These are phyloP conservation scores for Tulasnella sp. DNA, from an alignment of 768 basidiomycete genomes.

Conservation along the genomic window DNA sequence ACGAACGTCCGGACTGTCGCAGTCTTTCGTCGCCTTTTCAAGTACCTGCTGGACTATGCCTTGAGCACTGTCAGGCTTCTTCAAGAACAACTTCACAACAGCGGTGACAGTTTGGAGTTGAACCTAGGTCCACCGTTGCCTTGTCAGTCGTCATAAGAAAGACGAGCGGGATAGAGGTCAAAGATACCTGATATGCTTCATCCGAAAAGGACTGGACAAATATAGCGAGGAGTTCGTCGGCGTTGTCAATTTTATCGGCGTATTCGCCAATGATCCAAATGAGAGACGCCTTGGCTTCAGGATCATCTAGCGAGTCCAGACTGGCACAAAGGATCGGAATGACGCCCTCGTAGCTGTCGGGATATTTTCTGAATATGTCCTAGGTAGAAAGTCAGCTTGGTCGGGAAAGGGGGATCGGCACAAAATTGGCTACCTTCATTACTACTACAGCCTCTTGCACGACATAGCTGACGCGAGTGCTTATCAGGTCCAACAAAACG, in stretches of 20 bases:
- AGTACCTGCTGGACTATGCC: constrained; percentile 89
- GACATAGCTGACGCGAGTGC: constrained; percentile 92
- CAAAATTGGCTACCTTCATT: constrained; percentile 74
- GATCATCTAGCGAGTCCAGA: constrained; percentile 95
- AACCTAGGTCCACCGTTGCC: constrained; percentile 40
- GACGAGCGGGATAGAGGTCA: neutral
- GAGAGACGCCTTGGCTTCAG: constrained; percentile 95
- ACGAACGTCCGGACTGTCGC: constrained; percentile 94
- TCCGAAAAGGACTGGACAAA: constrained; percentile 94
- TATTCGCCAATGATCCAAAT: constrained; percentile 99
- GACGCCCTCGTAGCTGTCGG: constrained; percentile 93
- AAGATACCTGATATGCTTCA: constrained; percentile 82
- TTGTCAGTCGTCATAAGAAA: neutral
- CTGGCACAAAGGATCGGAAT: constrained; percentile 94
- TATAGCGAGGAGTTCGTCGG: constrained; percentile 84
- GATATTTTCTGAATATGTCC: constrained; percentile 99
- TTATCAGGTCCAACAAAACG: constrained; percentile 89
- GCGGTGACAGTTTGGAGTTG: constrained; percentile 83
- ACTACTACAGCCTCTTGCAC: constrained; percentile 98
- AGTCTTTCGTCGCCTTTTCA: constrained; percentile 94
- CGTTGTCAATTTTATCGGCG: constrained; percentile 96
- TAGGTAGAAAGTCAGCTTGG: constrained; percentile 43
- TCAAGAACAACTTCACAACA: constrained; percentile 95
- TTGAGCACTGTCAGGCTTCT: constrained; percentile 92
- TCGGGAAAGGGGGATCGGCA: neutral